These are phyloP conservation scores for Globisporangium radiosum DNA, from an alignment of 352 stramenopile species.

Conservation along the genomic window DNA sequence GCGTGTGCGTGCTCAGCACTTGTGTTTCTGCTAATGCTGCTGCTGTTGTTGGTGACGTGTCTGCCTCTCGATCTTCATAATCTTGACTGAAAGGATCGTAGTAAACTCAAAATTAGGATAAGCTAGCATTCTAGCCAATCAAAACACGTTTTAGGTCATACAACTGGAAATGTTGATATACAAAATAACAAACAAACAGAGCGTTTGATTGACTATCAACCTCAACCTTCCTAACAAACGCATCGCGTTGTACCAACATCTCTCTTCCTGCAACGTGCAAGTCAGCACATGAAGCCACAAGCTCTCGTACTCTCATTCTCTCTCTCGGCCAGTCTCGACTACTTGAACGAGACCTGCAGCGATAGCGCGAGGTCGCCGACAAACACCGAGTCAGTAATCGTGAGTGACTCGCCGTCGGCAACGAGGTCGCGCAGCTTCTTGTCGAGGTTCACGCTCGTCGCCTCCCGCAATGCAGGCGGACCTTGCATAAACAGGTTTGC, in stretches of 20 bases:
- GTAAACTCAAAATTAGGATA: too few species aligned
- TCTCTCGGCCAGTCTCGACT: neutral
- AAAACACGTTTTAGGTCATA: too few species aligned
- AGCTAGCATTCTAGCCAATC: too few species aligned
- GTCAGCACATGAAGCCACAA: neutral
- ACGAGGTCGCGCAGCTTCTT: constrained; percentile 89
- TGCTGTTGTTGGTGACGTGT: neutral
- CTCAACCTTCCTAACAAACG: too few species aligned
- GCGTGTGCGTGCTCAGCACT: neutral
- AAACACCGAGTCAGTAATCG: constrained; percentile 93
- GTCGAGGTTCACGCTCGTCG: constrained; percentile 89
- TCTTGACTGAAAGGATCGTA: too few species aligned
- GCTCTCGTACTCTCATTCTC: neutral
- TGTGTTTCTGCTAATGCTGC: too few species aligned
- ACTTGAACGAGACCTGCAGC: constrained; percentile 49
- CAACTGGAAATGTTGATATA: too few species aligned
- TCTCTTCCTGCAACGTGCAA: too few species aligned
- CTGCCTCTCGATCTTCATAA: neutral
- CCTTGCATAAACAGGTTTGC: constrained; percentile 80
- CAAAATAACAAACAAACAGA: too few species aligned
- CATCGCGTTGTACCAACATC: too few species aligned
- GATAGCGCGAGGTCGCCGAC: constrained; percentile 70
- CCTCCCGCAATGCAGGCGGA: constrained; percentile 72
- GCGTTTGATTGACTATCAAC: too few species aligned
- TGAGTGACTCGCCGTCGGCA: constrained; percentile 83